These are phyloP conservation scores for Henckelia pumila DNA, from an alignment of 257 asterid species.

Conservation along the genomic window DNA sequence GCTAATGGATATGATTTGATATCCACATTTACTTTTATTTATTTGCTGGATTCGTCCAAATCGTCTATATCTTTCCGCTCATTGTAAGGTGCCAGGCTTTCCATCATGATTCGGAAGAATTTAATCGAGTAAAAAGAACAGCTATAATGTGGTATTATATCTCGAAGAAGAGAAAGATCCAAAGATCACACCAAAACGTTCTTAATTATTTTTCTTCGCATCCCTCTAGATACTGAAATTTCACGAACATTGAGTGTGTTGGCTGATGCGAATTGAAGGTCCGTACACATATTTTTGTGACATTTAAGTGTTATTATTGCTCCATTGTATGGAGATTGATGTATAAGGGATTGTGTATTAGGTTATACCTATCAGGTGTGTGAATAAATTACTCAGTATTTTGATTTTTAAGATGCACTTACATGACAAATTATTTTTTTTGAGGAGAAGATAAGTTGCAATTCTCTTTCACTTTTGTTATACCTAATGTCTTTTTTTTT, in stretches of 20 bases:
- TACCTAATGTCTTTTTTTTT: too few species aligned
- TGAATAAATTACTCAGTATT: background rate
- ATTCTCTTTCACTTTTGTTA: slow-evolving; percentile 1
- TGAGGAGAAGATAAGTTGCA: background rate
- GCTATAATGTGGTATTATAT: slow-evolving; percentile 4
- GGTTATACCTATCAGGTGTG: background rate
- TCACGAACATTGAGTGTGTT: background rate
- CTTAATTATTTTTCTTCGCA: slow-evolving; percentile 8
- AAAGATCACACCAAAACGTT: background rate
- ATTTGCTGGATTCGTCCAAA: slow-evolving; percentile 7
- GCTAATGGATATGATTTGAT: slow-evolving; percentile 24
- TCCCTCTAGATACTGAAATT: background rate
- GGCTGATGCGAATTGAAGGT: background rate
- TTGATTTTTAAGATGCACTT: background rate
- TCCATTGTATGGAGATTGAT: background rate
- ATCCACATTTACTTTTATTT: slow-evolving; percentile 6
- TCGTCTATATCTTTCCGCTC: background rate
- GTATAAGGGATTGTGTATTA: slow-evolving; percentile 1
- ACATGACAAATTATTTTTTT: background rate
- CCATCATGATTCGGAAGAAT: background rate
- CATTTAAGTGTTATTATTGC: background rate
- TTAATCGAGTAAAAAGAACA: background rate
- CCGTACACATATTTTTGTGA: background rate
- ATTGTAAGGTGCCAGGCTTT: background rate
- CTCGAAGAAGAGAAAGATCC: slow-evolving; percentile 9